Evolutionary conservation across 2,329 filamentous ascomycete genomes (phyloP), one percentile per base, ranked within the genome.

Genomic region (Fusarium foetens): DNA sequence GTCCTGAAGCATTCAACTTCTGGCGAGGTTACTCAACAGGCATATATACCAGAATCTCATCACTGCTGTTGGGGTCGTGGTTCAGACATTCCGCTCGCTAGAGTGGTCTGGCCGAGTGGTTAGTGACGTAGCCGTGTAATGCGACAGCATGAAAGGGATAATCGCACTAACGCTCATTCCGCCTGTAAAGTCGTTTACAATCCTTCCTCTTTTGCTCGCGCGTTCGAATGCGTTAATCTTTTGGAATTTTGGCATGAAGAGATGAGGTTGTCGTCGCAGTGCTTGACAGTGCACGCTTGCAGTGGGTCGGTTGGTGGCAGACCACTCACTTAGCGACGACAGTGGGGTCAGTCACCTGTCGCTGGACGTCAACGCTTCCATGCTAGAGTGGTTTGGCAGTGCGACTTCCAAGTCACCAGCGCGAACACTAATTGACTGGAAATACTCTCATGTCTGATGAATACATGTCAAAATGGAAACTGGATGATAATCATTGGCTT

Each of bases 51-150:
- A 25, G 12, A 25, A 21, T 16, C 17, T 8, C 17, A 51, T 25
- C n/a, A 36, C 36, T 25, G 17, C 3, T 21, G 8, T 51, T 0
- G n/a, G 17, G n/a, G n/a, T 51, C 25, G 11, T n/a, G 48, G 48
- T 10, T 51, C 46, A 51, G 46, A 35, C 29, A 35, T 25, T 51
- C 46, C 46, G n/a, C 29, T 35, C 29, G 29, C 29, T 51, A 51
- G 46, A 51, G 46, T 33, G 46, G 46, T 35, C 46, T 51, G 46
- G 46, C 33, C 29, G 29, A 51, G 46, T 51, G 29, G 46, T 48
- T 29, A n/a, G 45, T 48, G 45, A 10, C 29, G 46, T 51, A 51
- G n/a, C 46, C 46, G 46, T 33, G 46, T 51, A 51, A 6, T 17
- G 35, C 35, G n/a, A 16, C n/a, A 33, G 29, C 46, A 17, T 51